Conservation (phyloP, 108 stramenopile genomes). For the Seminavis robusta region DNA sequence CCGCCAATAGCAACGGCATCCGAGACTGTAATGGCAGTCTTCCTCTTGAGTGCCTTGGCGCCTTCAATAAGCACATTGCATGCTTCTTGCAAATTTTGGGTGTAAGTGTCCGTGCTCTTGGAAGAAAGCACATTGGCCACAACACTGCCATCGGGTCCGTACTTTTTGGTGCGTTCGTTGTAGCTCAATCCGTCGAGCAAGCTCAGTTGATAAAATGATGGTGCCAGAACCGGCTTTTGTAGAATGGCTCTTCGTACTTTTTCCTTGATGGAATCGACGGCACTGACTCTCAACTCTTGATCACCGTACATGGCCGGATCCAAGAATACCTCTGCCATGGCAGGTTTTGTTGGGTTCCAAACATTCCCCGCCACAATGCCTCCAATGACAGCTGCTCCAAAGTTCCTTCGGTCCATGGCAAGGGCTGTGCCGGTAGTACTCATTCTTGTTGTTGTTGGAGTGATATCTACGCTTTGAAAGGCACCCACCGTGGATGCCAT, state of each 20-base stretch:
- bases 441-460: no score
- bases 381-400: neutral
- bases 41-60: constrained; percentile 62
- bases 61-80: constrained; percentile 52
- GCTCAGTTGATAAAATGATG: constrained; percentile 70
- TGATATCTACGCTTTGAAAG: no score
- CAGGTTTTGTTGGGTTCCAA: constrained; percentile 14
- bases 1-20: constrained; percentile 81
- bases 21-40: constrained; percentile 73
- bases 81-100: constrained; percentile 47
- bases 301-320: constrained; percentile 91
- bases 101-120: constrained; percentile 46
- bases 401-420: constrained; percentile 5
- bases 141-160: constrained; percentile 77
- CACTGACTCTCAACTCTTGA: constrained; percentile 80
- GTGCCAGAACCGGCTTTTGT: constrained; percentile 67
- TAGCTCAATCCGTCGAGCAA: constrained; percentile 70
- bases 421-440: neutral
- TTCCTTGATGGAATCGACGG: constrained; percentile 75
- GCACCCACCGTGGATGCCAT: no score
- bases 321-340: constrained; percentile 74
- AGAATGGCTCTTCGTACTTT: constrained; percentile 72
- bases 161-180: constrained; percentile 48
- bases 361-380: neutral
- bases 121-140: constrained; percentile 51